phyloP scores from a whole-genome alignment of 352 stramenopile species.

The Phytophthora melonis region DNA sequence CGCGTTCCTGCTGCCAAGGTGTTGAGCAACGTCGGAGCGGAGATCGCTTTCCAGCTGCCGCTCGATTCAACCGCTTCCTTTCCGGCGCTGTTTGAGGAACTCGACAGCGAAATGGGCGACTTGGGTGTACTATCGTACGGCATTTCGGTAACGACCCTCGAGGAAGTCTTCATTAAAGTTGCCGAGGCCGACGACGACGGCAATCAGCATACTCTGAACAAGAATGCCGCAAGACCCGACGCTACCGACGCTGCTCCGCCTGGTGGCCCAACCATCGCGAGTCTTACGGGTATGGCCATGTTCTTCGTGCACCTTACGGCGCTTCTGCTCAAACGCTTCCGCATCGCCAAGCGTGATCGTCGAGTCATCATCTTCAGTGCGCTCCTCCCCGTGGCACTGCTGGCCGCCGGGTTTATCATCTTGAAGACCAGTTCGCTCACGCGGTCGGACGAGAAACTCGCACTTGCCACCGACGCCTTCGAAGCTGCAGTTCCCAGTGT shows the following conservation, averaged over 20 bases:
- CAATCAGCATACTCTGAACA: constrained; percentile 65
- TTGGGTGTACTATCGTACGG: constrained; percentile 71
- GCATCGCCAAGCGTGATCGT: constrained; percentile 92
- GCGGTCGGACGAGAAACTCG: constrained; percentile 56
- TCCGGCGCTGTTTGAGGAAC: constrained; percentile 67
- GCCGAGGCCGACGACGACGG: constrained; percentile 62
- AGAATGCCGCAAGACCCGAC: constrained; percentile 25
- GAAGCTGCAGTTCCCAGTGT: constrained; percentile 29
- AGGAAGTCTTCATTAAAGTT: constrained; percentile 93
- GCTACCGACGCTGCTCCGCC: neutral
- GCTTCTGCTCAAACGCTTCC: constrained; percentile 91
- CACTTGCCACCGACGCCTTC: constrained; percentile 51
- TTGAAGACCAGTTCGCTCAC: constrained; percentile 70
- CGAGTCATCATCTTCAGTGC: constrained; percentile 89
- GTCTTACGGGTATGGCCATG: constrained; percentile 38
- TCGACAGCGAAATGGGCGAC: constrained; percentile 53
- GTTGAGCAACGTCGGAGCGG: constrained; percentile 79
- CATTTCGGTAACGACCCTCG: constrained; percentile 93
- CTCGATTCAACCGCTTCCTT: constrained; percentile 68
- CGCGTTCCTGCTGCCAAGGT: constrained; percentile 61
- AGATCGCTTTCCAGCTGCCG: constrained; percentile 84
- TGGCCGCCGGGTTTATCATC: constrained; percentile 80
- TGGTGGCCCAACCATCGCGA: constrained; percentile 27
- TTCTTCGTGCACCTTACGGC: constrained; percentile 91
- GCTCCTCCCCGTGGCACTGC: constrained; percentile 80